Evolutionary conservation across 768 basidiomycete species (phyloP).

Genomic region (Austroboletus festivus): DNA sequence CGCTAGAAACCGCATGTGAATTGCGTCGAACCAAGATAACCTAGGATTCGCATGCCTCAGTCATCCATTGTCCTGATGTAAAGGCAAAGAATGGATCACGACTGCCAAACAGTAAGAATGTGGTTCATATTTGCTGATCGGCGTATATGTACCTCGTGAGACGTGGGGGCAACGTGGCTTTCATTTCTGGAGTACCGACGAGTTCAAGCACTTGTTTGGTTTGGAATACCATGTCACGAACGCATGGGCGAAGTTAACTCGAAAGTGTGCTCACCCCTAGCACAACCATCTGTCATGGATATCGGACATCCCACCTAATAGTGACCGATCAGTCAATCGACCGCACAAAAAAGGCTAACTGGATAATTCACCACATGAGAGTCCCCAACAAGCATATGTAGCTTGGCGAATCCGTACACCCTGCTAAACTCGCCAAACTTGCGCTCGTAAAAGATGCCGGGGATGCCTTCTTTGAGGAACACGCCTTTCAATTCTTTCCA

Average conservation of each 20-base stretch:
- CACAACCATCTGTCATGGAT: conserved; percentile 78
- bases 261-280: conserved; percentile 42
- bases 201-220: conserved; percentile 56
- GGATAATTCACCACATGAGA: conserved; percentile 53
- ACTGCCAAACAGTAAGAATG: conserved; percentile 33
- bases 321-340: background rate
- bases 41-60: conserved; percentile 44
- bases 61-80: conserved; percentile 85
- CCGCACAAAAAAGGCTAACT: background rate
- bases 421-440: conserved; percentile 59
- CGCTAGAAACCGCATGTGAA: conserved; percentile 36
- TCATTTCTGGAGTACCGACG: conserved; percentile 57
- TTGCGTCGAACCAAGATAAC: background rate
- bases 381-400: conserved; percentile 59
- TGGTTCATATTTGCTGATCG: background rate
- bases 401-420: conserved; percentile 63
- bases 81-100: conserved; percentile 61
- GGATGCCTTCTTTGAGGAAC: conserved; percentile 63
- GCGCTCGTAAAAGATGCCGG: conserved; percentile 67
- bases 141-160: conserved; percentile 51
- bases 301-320: conserved; percentile 67
- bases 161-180: conserved; percentile 52
- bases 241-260: background rate
- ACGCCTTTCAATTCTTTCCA: conserved; percentile 68
- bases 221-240: background rate